phyloP scores from a whole-genome alignment of 2,329 filamentous ascomycete species.

The Fusarium paranaense region DNA sequence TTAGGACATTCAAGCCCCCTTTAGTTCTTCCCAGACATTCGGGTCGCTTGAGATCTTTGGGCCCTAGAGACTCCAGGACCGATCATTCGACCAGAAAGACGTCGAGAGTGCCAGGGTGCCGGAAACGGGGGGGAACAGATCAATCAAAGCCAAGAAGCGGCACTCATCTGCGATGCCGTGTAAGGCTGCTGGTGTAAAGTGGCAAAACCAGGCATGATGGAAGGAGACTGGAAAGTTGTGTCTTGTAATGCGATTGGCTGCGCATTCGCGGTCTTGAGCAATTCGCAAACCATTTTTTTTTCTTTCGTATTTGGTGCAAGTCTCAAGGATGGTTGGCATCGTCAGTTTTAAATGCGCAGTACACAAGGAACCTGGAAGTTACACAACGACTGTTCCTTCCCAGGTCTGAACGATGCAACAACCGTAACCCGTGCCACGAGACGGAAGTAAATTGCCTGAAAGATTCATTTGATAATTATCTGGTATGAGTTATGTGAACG shows the following conservation, averaged over 20 bases:
- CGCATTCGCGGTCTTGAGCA: neutral
- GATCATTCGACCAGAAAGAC: conserved; percentile 42
- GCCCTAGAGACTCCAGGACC: conserved; percentile 45
- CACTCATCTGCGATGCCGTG: conserved; percentile 16
- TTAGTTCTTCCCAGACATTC: conserved; percentile 55
- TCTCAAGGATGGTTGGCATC: neutral
- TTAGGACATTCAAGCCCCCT: conserved; percentile 47
- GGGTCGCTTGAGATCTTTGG: conserved; percentile 55
- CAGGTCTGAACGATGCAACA: neutral
- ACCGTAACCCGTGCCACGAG: neutral
- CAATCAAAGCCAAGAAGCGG: conserved; percentile 27
- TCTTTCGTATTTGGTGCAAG: neutral
- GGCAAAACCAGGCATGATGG: neutral
- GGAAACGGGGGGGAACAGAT: conserved; percentile 27
- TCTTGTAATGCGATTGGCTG: neutral
- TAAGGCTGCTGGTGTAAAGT: conserved; percentile 1
- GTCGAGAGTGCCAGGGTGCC: conserved; percentile 39
- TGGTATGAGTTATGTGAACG: neutral
- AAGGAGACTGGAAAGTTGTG: conserved; percentile 8
- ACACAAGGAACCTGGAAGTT: neutral
- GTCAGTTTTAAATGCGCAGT: neutral
- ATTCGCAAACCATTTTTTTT: neutral
- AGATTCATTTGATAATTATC: neutral
- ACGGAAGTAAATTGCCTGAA: neutral
- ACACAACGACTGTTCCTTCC: conserved; percentile 1